A percentile compares a stretch with the other conserved stretches of the same genome.
Evolutionary conservation across 257 asterid genomes (phyloP).

Genomic region (Nicotiana tomentosiformis): DNA sequence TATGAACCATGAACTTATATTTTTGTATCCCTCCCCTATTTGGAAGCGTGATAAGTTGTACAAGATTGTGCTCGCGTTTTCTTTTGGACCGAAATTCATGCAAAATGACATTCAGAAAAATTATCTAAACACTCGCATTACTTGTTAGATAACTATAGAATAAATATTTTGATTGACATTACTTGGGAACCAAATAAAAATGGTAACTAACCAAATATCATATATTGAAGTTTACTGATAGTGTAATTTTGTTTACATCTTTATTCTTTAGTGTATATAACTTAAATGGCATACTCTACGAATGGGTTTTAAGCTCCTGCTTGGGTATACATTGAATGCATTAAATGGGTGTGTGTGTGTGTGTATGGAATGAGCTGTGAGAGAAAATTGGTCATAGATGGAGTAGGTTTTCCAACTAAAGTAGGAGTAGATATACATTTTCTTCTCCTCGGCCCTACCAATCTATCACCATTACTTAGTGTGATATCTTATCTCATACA

Average conservation of each 20-base stretch:
- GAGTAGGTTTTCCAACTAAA: slow-evolving; percentile 40
- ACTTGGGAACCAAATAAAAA: no score
- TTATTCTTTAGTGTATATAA: no score
- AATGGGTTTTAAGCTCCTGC: not conserved
- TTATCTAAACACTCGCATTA: no score
- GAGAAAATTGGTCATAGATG: slow-evolving; percentile 28
- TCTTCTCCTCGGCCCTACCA: slow-evolving; percentile 8
- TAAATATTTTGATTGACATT: no score
- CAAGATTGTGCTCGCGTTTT: not conserved
- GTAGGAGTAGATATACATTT: slow-evolving; percentile 10
- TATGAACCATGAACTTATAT: not conserved
- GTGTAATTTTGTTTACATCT: no score
- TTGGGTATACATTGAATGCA: no score
- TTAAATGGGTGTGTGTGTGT: no score
- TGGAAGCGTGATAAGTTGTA: not conserved
- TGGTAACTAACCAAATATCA: no score
- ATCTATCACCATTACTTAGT: not conserved
- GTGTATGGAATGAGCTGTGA: not conserved
- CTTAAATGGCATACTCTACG: not conserved
- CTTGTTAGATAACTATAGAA: no score
- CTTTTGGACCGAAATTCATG: not conserved
- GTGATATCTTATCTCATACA: not conserved
- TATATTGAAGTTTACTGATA: no score
- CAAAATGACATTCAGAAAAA: not conserved
- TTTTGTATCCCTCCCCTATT: not conserved